Evolutionary conservation across 2,329 filamentous ascomycete species (phyloP).

Genomic region (Epicoccum sorghinum): DNA sequence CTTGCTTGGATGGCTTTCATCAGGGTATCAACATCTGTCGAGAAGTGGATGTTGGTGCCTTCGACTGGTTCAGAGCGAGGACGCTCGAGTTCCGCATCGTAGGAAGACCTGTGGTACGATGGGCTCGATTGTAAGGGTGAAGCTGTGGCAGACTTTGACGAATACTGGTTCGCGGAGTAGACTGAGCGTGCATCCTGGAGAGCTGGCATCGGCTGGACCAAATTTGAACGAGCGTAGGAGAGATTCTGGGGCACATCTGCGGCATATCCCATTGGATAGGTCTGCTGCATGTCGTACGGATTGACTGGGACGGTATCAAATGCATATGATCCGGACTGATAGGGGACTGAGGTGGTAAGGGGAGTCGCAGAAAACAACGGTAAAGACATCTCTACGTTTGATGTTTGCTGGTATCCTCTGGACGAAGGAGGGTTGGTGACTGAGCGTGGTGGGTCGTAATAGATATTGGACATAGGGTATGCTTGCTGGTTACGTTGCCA

Average conservation of each 20-base stretch:
- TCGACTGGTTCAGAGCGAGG: slow-evolving; percentile 53
- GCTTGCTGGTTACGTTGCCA: slow-evolving; percentile 44
- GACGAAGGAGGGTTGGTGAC: slow-evolving; percentile 33
- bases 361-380: slow-evolving; percentile 41
- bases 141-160: slow-evolving; percentile 52
- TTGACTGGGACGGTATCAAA: slow-evolving; percentile 43
- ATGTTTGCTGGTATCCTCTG: slow-evolving; percentile 38
- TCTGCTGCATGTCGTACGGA: slow-evolving; percentile 46
- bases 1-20: slow-evolving; percentile 88
- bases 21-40: slow-evolving; percentile 83
- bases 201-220: slow-evolving; percentile 34
- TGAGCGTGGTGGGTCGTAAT: slow-evolving; percentile 39
- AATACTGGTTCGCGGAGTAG: slow-evolving; percentile 29
- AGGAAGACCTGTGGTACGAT: slow-evolving; percentile 45
- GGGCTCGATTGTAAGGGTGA: slow-evolving; percentile 52
- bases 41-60: slow-evolving; percentile 64
- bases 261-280: slow-evolving; percentile 37
- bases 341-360: slow-evolving; percentile 41
- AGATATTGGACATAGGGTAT: slow-evolving; percentile 40
- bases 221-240: slow-evolving; percentile 31
- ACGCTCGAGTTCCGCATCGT: slow-evolving; percentile 50
- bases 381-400: slow-evolving; percentile 44
- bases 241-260: slow-evolving; percentile 33
- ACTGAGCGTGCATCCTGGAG: slow-evolving; percentile 35
- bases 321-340: slow-evolving; percentile 45